These are phyloP conservation scores for Chaetomium tenue DNA, from an alignment of 495 filamentous ascomycete genomes.

Conservation along the genomic window DNA sequence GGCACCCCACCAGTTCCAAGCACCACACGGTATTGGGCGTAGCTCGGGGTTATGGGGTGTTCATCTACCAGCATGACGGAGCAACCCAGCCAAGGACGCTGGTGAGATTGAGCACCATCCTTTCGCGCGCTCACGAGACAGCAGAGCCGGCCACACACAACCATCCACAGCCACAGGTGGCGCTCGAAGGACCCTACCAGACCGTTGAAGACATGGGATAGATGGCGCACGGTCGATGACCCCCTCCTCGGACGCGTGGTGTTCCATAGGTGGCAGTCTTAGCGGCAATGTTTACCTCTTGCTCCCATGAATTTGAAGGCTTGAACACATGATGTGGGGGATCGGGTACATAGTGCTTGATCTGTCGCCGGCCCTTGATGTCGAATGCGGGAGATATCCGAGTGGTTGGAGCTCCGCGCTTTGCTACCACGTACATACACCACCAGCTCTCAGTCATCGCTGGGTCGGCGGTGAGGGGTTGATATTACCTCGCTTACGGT, in stretches of 20 bases:
- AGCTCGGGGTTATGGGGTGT: neutral
- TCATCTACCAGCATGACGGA: neutral
- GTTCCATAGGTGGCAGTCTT: too few species aligned
- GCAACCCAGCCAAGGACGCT: neutral
- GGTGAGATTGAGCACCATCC: neutral
- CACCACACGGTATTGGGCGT: neutral
- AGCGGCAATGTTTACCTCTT: too few species aligned
- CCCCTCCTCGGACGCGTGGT: neutral
- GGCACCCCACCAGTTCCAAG: conserved; percentile 9
- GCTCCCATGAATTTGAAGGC: too few species aligned
- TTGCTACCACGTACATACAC: too few species aligned
- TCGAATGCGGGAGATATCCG: neutral
- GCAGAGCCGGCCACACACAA: neutral
- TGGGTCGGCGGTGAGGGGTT: neutral
- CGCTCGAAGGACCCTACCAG: conserved; percentile 1
- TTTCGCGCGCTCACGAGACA: neutral
- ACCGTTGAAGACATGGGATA: neutral
- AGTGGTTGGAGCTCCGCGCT: neutral
- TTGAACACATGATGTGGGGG: too few species aligned
- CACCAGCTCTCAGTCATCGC: too few species aligned
- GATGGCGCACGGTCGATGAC: conserved; percentile 4
- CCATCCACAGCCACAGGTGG: neutral
- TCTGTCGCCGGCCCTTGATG: too few species aligned
- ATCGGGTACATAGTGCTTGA: too few species aligned
- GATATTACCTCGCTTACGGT: neutral